Evolutionary conservation across 2,329 filamentous ascomycete genomes (phyloP).

Genomic region (Rhinocladiella similis): DNA sequence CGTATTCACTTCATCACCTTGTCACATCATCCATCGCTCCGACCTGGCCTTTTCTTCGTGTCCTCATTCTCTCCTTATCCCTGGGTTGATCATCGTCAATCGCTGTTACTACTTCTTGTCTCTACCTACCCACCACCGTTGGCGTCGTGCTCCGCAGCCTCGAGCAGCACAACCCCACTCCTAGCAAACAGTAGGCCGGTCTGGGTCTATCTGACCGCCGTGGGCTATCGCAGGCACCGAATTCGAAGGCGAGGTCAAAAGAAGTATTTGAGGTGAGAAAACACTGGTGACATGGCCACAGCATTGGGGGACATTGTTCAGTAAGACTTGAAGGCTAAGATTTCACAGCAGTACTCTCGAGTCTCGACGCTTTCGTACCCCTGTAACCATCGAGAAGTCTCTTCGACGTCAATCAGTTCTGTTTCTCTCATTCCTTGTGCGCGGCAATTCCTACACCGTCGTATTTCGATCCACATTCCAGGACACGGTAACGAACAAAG

Average conservation of each 20-base stretch:
- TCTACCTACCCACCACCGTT: neutral
- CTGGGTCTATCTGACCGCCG: neutral
- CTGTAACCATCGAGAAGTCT: no score
- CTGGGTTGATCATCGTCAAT: neutral
- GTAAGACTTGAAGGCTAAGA: slow-evolving; percentile 1
- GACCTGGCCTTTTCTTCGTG: neutral
- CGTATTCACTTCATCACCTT: neutral
- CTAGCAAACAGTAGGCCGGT: neutral
- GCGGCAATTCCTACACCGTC: neutral
- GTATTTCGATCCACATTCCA: neutral
- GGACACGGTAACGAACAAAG: neutral
- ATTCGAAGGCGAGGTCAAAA: slow-evolving; percentile 2
- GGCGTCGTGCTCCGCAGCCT: slow-evolving; percentile 13
- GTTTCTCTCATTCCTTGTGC: neutral
- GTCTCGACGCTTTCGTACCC: neutral
- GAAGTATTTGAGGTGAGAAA: neutral
- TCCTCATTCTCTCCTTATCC: neutral
- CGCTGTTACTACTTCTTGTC: neutral
- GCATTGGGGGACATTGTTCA: neutral
- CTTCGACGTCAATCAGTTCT: no score
- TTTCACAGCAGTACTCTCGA: neutral
- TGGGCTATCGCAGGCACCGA: slow-evolving; percentile 5
- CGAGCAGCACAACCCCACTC: slow-evolving; percentile 9
- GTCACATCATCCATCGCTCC: slow-evolving; percentile 2
- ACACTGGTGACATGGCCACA: neutral